These are phyloP conservation scores for Ustilago xerochloae DNA, from an alignment of 1,284 basidiomycete species.

Conservation along the genomic window DNA sequence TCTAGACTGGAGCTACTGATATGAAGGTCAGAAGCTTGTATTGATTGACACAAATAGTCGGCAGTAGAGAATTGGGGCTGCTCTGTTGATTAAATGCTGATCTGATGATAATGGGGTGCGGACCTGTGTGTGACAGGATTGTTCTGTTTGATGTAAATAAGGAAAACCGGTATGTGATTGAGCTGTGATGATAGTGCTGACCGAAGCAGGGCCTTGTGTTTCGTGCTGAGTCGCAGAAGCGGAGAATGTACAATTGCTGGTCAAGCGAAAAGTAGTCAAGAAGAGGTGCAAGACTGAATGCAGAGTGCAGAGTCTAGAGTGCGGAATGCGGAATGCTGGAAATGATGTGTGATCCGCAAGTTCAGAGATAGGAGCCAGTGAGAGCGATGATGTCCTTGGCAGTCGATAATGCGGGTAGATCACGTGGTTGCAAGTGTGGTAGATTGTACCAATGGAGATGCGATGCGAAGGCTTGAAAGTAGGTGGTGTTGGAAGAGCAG, in stretches of 20 bases:
- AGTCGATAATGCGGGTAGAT: background rate
- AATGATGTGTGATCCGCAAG: background rate
- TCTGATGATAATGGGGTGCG: background rate
- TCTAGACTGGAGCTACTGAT: slow-evolving; percentile 12
- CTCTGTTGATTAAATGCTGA: background rate
- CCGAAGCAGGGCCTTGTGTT: too few species aligned
- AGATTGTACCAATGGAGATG: background rate
- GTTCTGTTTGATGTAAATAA: too few species aligned
- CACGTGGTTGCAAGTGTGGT: background rate
- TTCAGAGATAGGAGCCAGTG: background rate
- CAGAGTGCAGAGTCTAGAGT: slow-evolving; percentile 8
- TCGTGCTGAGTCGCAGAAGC: too few species aligned
- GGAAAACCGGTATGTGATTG: too few species aligned
- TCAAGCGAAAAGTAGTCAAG: background rate
- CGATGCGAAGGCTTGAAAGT: slow-evolving; percentile 3
- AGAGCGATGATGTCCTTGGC: background rate
- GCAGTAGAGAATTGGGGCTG: too few species aligned
- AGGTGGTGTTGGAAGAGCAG: background rate
- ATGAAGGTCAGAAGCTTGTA: slow-evolving; percentile 1
- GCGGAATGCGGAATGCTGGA: background rate
- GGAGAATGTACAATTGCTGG: background rate
- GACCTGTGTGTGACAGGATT: background rate
- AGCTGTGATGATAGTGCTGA: background rate
- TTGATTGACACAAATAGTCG: too few species aligned
- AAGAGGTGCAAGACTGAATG: slow-evolving; percentile 10